Conservation (phyloP, 352 stramenopile species). For the Phytophthora nicotianae region DNA sequence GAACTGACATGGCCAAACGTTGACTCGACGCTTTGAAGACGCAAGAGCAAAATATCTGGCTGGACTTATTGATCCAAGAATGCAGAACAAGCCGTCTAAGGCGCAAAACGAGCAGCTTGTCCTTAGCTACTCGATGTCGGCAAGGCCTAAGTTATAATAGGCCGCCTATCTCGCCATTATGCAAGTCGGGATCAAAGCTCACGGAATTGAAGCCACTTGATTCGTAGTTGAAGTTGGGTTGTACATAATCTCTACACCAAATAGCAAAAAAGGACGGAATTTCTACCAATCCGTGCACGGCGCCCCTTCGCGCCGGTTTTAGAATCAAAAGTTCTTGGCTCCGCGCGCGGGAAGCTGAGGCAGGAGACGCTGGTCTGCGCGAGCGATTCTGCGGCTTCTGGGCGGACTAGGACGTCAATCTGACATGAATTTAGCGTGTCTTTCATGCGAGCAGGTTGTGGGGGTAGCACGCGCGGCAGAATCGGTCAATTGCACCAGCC, state of each 20-base stretch:
- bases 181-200: too few relatives aligned
- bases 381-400: conserved; percentile 10
- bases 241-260: conserved; percentile 2
- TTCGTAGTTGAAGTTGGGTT: not conserved
- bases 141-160: too few relatives aligned
- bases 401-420: not conserved
- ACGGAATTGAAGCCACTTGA: not conserved
- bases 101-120: too few relatives aligned
- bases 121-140: too few relatives aligned
- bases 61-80: too few relatives aligned
- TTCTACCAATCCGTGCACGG: conserved; percentile 17
- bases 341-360: conserved; percentile 19
- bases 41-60: too few relatives aligned
- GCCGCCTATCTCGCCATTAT: too few relatives aligned
- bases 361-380: conserved; percentile 24
- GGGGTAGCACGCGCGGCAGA: conserved; percentile 9
- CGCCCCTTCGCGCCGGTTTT: conserved; percentile 2
- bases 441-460: conserved; percentile 45
- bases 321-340: conserved; percentile 24
- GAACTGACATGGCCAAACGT: too few relatives aligned
- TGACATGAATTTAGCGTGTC: conserved; percentile 50
- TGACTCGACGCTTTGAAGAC: too few relatives aligned
- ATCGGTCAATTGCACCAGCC: not conserved
- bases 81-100: too few relatives aligned
- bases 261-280: not conserved